Evolutionary conservation across 495 filamentous ascomycete genomes (phyloP).

Genomic region (Bacidia rubella): DNA sequence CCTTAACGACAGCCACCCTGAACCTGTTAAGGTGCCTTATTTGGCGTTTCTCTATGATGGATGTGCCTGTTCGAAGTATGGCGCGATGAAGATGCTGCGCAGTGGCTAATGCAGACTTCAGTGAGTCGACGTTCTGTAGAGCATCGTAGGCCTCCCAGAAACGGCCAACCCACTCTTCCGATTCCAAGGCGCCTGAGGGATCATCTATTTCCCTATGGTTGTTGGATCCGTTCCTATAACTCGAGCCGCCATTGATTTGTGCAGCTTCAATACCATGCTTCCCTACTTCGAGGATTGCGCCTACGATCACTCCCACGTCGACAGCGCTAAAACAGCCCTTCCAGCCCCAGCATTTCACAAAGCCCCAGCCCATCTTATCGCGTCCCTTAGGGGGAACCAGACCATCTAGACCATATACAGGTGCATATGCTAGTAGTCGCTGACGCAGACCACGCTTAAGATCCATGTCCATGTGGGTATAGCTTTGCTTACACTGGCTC

Average conservation of each 20-base stretch:
- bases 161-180: conserved; percentile 55
- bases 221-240: conserved; percentile 22
- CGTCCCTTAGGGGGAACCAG: conserved; percentile 57
- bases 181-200: conserved; percentile 35
- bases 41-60: conserved; percentile 81
- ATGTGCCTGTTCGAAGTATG: conserved; percentile 85
- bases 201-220: conserved; percentile 25
- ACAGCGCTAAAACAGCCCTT: conserved; percentile 82
- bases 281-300: conserved; percentile 85
- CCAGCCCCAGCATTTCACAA: conserved; percentile 96
- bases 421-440: conserved; percentile 76
- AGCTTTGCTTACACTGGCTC: conserved; percentile 84
- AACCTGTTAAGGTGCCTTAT: conserved; percentile 85
- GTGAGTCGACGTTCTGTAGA: conserved; percentile 61
- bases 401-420: conserved; percentile 81
- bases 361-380: conserved; percentile 80
- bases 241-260: conserved; percentile 17
- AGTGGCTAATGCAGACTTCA: conserved; percentile 61
- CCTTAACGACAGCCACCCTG: conserved; percentile 89
- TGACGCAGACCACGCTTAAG: conserved; percentile 79
- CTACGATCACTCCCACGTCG: conserved; percentile 80
- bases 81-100: conserved; percentile 83
- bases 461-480: conserved; percentile 98
- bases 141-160: conserved; percentile 96
- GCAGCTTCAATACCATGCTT: conserved; percentile 18